Evolutionary conservation across 1,284 basidiomycete genomes (phyloP).

Genomic region (Tilletiopsis washingtonensis): DNA sequence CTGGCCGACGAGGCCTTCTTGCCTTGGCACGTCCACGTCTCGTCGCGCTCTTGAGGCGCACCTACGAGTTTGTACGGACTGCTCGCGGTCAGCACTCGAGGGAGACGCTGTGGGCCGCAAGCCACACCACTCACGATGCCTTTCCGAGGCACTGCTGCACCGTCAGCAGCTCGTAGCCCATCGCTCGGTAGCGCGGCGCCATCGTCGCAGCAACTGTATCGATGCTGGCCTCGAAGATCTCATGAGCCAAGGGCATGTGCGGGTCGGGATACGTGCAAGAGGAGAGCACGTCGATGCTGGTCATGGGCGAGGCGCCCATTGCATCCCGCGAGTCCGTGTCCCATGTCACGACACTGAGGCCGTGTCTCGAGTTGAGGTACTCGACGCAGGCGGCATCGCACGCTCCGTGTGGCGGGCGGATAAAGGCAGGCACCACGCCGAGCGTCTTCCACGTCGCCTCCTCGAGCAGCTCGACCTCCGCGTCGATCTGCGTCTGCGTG

Average conservation of each 20-base stretch:
- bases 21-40: not conserved
- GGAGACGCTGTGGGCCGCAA: no score
- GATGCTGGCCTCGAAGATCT: not conserved
- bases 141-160: not conserved
- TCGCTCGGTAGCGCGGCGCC: not conserved
- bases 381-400: not conserved
- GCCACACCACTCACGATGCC: no score
- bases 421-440: not conserved
- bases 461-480: not conserved
- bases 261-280: not conserved
- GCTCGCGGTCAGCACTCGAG: no score
- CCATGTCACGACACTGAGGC: not conserved
- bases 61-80: not conserved
- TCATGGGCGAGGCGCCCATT: not conserved
- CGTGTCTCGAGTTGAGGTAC: not conserved
- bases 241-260: not conserved
- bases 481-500: not conserved
- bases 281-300: not conserved
- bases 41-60: not conserved
- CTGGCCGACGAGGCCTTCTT: no score
- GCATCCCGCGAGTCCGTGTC: not conserved
- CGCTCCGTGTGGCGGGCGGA: not conserved
- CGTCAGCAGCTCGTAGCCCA: not conserved
- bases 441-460: not conserved
- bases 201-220: not conserved